A percentile compares a stretch with the other conserved stretches of the same genome.
Conservation (phyloP, 2,329 filamentous ascomycete species). For the Grosmannia penicillata region DNA sequence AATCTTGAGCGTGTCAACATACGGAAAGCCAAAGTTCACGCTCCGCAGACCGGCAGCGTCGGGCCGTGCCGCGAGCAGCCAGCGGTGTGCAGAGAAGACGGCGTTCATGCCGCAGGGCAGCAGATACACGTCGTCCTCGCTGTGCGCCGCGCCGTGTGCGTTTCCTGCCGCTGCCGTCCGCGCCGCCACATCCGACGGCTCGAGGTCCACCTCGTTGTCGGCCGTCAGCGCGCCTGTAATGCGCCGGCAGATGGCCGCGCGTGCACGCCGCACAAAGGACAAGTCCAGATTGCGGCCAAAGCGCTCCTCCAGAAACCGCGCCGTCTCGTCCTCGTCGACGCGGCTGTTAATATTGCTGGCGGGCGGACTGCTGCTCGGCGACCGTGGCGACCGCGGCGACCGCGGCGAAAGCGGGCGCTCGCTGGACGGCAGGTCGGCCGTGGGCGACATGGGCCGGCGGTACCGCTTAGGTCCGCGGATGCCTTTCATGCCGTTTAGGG, state of each 20-base stretch:
- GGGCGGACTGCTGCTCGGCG: too few relatives aligned
- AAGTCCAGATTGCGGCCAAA: conserved; percentile 84
- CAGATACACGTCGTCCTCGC: conserved; percentile 77
- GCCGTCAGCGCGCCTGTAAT: conserved; percentile 76
- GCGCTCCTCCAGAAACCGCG: conserved; percentile 78
- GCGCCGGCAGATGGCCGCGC: conserved; percentile 68
- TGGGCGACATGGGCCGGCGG: conserved; percentile 39
- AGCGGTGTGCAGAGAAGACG: conserved; percentile 77
- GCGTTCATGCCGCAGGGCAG: conserved; percentile 88
- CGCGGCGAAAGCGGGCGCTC: conserved; percentile 1
- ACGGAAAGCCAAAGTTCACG: conserved; percentile 92
- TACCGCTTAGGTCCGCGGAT: conserved; percentile 69
- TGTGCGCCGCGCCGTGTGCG: conserved; percentile 42
- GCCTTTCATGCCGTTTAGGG: conserved; percentile 18
- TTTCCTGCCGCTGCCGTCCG: conserved; percentile 19
- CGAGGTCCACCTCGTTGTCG: conserved; percentile 44
- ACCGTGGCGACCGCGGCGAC: too few relatives aligned
- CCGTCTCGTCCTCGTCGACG: conserved; percentile 43
- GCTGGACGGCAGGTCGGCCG: conserved; percentile 6
- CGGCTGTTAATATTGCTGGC: conserved; percentile 8
- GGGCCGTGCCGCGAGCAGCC: conserved; percentile 45
- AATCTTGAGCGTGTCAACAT: conserved; percentile 92
- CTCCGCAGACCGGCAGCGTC: conserved; percentile 46
- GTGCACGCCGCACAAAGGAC: conserved; percentile 65
- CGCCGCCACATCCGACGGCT: neutral